A percentile compares a stretch with the other conserved stretches of the same genome.
phyloP scores from a whole-genome alignment of 352 stramenopile genomes.

The Globisporangium megalacanthum region DNA sequence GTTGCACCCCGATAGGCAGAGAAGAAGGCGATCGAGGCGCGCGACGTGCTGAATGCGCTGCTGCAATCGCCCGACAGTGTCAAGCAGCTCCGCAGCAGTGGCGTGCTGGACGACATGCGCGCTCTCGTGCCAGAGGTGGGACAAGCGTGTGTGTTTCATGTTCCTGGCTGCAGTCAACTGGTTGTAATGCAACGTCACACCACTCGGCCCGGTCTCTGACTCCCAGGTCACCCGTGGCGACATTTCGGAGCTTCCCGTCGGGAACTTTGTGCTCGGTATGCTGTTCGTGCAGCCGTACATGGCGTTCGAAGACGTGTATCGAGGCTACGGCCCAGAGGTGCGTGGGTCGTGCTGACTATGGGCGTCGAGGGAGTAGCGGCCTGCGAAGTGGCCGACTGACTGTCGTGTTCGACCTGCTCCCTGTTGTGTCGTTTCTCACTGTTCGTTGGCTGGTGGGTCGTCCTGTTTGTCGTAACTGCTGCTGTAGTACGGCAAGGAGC shows the following conservation, averaged over 20 bases:
- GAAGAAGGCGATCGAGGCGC: constrained; percentile 35
- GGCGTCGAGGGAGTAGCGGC: no score
- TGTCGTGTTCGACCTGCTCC: no score
- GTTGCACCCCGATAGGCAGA: constrained; percentile 30
- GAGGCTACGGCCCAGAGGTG: constrained; percentile 61
- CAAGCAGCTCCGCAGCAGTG: constrained; percentile 45
- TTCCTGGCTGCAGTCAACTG: background rate
- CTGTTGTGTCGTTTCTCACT: background rate
- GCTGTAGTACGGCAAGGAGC: constrained; percentile 73
- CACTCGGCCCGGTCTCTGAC: background rate
- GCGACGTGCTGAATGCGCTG: constrained; percentile 45
- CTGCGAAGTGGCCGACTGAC: no score
- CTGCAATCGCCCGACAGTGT: constrained; percentile 51
- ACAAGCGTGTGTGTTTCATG: background rate
- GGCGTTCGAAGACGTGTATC: constrained; percentile 55
- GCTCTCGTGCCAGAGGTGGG: constrained; percentile 53
- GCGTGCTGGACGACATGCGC: constrained; percentile 54
- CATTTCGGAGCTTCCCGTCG: constrained; percentile 67
- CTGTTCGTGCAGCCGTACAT: constrained; percentile 72
- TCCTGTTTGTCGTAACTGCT: background rate
- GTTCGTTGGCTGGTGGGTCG: background rate
- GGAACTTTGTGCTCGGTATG: constrained; percentile 77
- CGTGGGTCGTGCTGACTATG: background rate
- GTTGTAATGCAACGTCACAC: background rate
- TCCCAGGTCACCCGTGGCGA: constrained; percentile 51